These are phyloP conservation scores for Citrus glauca DNA, from an alignment of 345 rosid species.

Conservation along the genomic window DNA sequence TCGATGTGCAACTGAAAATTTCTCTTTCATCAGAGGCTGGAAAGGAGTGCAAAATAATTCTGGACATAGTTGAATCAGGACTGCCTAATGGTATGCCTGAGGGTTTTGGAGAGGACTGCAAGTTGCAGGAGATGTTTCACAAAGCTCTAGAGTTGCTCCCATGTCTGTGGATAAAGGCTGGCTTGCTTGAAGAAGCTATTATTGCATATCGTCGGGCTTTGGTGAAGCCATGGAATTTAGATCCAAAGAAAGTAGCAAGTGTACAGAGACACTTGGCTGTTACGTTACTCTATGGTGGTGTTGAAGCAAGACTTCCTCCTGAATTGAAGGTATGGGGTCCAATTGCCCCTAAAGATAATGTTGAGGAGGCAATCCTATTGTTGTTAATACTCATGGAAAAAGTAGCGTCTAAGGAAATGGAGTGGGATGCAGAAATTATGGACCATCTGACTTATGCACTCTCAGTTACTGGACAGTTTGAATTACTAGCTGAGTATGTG, in stretches of 20 bases:
- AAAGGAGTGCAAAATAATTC: conserved; percentile 70
- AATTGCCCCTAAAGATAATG: conserved; percentile 42
- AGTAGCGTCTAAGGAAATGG: conserved; percentile 56
- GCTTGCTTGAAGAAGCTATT: conserved; percentile 65
- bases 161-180: conserved; percentile 62
- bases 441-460: conserved; percentile 78
- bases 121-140: conserved; percentile 78
- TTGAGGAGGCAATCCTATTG: conserved; percentile 82
- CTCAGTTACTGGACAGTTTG: conserved; percentile 63
- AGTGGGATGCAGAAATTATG: conserved; percentile 86
- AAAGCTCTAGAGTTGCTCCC: conserved; percentile 85
- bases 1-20: conserved; percentile 10
- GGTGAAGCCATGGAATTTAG: conserved; percentile 83
- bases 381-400: conserved; percentile 69
- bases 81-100: conserved; percentile 67
- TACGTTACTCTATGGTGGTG: conserved; percentile 67
- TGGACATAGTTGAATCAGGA: conserved; percentile 72
- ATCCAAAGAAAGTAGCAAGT: conserved; percentile 61
- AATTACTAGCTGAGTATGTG: conserved; percentile 61
- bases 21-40: conserved; percentile 74
- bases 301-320: conserved; percentile 54
- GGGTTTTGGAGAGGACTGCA: conserved; percentile 56
- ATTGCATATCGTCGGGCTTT: conserved; percentile 67
- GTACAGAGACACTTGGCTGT: conserved; percentile 82
- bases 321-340: conserved; percentile 35